phyloP scores from a whole-genome alignment of 768 basidiomycete genomes.

The Mycena alexandri region DNA sequence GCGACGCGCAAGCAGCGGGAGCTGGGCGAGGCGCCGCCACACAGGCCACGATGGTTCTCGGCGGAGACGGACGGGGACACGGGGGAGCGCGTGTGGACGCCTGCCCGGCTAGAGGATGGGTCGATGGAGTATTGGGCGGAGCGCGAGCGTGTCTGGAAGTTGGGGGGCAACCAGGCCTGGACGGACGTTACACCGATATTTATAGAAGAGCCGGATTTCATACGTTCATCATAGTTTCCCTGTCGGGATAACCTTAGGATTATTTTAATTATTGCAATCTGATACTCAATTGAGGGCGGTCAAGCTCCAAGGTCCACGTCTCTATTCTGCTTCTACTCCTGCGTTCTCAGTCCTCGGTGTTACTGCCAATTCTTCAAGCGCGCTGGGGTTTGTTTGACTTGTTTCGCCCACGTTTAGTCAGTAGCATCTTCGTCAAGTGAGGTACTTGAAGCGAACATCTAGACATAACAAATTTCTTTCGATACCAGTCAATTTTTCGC shows the following conservation, averaged over 20 bases:
- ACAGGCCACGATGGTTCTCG: constrained; percentile 89
- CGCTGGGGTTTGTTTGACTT: too few species aligned
- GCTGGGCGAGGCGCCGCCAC: constrained; percentile 75
- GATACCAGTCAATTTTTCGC: too few species aligned
- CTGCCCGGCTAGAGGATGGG: constrained; percentile 61
- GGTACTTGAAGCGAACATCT: too few species aligned
- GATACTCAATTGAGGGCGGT: too few species aligned
- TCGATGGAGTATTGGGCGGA: constrained; percentile 88
- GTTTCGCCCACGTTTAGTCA: too few species aligned
- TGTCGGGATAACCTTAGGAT: constrained; percentile 17
- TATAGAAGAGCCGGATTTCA: constrained; percentile 69
- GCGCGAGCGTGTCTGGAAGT: constrained; percentile 72
- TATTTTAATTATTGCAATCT: constrained; percentile 29
- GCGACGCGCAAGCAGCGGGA: constrained; percentile 80
- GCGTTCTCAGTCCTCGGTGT: too few species aligned
- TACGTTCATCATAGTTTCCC: constrained; percentile 23
- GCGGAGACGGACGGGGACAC: constrained; percentile 89
- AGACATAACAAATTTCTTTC: too few species aligned
- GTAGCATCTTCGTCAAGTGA: too few species aligned
- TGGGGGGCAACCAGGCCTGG: constrained; percentile 61
- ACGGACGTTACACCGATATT: constrained; percentile 85
- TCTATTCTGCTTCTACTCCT: too few species aligned
- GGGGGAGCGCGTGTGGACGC: constrained; percentile 90
- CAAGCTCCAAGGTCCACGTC: too few species aligned
- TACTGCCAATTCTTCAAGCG: too few species aligned